These are phyloP conservation scores for Mercurialis annua DNA, from an alignment of 345 rosid genomes.

Conservation along the genomic window DNA sequence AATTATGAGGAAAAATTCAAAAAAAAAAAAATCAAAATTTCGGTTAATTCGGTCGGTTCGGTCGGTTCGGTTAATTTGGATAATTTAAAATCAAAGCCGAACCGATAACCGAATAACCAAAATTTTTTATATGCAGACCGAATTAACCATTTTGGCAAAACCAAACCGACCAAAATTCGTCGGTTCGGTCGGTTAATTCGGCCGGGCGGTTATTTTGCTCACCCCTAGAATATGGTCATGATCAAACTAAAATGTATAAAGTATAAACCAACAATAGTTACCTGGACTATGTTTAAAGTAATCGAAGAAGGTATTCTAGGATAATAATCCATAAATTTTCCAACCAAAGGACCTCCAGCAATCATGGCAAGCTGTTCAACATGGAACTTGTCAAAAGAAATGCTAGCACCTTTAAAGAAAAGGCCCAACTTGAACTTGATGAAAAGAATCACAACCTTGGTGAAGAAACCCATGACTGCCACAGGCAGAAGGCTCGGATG, in stretches of 20 bases:
- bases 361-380: constrained; percentile 58
- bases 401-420: not conserved
- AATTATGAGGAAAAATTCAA: not conserved
- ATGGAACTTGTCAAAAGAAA: constrained; percentile 16
- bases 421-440: not conserved
- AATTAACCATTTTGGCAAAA: no score
- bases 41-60: no score
- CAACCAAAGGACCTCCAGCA: constrained; percentile 82
- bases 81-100: no score
- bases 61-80: no score
- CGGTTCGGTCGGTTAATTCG: no score
- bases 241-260: constrained; percentile 4
- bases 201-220: no score
- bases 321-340: constrained; percentile 83
- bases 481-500: constrained; percentile 95
- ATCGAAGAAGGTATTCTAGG: constrained; percentile 83
- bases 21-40: not conserved
- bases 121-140: no score
- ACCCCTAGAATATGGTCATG: no score
- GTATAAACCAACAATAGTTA: constrained; percentile 21
- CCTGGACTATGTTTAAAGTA: constrained; percentile 70
- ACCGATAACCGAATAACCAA: no score
- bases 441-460: constrained; percentile 47
- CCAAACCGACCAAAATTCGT: no score
- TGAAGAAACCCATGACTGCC: constrained; percentile 79